Evolutionary conservation across 495 filamentous ascomycete genomes (phyloP), one percentile per base, ranked within the genome.

Genomic region (Talaromyces ruber): DNA sequence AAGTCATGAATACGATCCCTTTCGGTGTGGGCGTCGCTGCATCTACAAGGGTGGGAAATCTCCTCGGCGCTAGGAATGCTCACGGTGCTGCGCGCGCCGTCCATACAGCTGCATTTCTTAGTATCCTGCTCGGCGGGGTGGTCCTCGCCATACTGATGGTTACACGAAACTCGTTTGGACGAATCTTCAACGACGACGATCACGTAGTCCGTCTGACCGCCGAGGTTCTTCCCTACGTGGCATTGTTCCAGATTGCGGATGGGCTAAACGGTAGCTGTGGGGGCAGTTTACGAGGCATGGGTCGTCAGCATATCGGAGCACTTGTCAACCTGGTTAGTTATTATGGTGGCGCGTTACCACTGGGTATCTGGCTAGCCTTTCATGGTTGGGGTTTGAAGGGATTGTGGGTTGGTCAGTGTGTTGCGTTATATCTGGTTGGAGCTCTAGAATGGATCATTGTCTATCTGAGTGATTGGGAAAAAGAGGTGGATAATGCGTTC

Each of bases 161-260:
- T 4, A 86, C 89, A 2, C 88, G 88, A 60, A 74, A 94, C 65
- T 76, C 86, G 14, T 96, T 94, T 68, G 92, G 89, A 6, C 83
- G 83, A 64, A 84, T 97, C 32, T 96, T 96, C 76, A 96, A 94
- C 69, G 79, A 90, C 63, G 91, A 97, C 67, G 70, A 79, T 6
- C 70, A 79, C 6, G 92, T 97, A 0, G 84, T 96, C n/a, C 68
- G 66, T 4, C 79, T 97, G 3, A 93, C 91, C 0, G 86, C 89
- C 2, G 82, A 92, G 32, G 90, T 96, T 45, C 84, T 97, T 75
- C 92, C 91, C 22, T 92, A 83, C 66, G 92, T 97, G 11, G 92
- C 92, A 3, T 79, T 96, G n/a, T 97, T 97, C 78, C 92, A 97
- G 76, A 92, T 97, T 61, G 90, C 92, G 0, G 92, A 97, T 72